phyloP scores from a whole-genome alignment of 805 yeast species.

The Candida chilensis region DNA sequence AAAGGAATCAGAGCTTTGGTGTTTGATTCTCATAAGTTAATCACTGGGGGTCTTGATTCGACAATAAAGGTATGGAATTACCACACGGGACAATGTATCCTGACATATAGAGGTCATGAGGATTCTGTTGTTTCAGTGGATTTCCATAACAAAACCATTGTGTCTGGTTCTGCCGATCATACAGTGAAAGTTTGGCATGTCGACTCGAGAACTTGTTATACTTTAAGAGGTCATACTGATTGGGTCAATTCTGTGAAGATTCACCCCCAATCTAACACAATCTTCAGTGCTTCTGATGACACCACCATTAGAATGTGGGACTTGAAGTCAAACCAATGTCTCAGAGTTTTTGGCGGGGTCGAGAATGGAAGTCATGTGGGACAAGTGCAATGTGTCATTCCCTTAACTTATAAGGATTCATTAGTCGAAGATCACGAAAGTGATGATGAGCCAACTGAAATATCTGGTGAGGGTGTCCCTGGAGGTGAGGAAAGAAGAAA shows the following conservation, averaged over 20 bases:
- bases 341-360: slow-evolving; percentile 69
- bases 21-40: slow-evolving; percentile 82
- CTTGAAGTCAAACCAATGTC: slow-evolving; percentile 66
- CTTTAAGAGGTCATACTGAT: slow-evolving; percentile 87
- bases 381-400: slow-evolving; percentile 88
- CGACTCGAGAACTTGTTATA: slow-evolving; percentile 84
- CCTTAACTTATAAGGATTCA: slow-evolving; percentile 63
- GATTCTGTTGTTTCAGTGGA: slow-evolving; percentile 83
- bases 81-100: slow-evolving; percentile 87
- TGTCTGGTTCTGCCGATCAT: slow-evolving; percentile 87
- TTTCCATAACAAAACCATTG: slow-evolving; percentile 70
- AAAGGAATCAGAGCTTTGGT: slow-evolving; percentile 80
- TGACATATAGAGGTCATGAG: slow-evolving; percentile 89
- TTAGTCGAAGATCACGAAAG: slow-evolving; percentile 39
- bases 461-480: slow-evolving; percentile 1
- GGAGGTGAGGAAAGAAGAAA: slow-evolving; percentile 4
- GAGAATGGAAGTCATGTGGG: slow-evolving; percentile 82
- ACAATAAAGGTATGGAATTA: slow-evolving; percentile 96
- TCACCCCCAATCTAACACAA: slow-evolving; percentile 68
- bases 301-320: slow-evolving; percentile 95
- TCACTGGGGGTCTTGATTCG: slow-evolving; percentile 86
- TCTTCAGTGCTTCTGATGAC: slow-evolving; percentile 88
- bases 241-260: slow-evolving; percentile 89
- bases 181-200: slow-evolving; percentile 97
- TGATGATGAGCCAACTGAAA: slow-evolving; percentile 14